These are phyloP conservation scores for Candida odintsovae DNA, from an alignment of 805 yeast genomes.

Conservation along the genomic window DNA sequence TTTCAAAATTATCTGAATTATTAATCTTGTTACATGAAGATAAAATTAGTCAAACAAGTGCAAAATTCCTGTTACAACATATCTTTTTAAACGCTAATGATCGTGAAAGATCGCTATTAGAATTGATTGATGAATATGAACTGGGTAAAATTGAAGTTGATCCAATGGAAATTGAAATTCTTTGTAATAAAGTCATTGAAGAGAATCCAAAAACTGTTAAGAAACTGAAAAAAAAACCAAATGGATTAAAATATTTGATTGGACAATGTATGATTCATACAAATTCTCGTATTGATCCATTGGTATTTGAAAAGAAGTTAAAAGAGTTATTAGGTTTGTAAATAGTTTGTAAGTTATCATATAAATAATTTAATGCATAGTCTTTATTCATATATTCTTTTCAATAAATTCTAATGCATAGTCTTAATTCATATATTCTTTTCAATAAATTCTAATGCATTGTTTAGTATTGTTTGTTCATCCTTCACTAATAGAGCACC, in stretches of 20 bases:
- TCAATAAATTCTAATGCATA: conserved; percentile 4
- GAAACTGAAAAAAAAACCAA: conserved; percentile 47
- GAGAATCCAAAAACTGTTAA: conserved; percentile 47
- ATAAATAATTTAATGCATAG: too few species aligned
- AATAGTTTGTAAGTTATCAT: background rate
- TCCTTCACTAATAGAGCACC: conserved; percentile 15
- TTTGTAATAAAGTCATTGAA: conserved; percentile 33
- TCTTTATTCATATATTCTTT: conserved; percentile 12
- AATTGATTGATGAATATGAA: conserved; percentile 50
- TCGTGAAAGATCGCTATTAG: conserved; percentile 27
- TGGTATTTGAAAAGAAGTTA: conserved; percentile 29
- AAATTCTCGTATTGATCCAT: conserved; percentile 49
- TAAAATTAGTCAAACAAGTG: conserved; percentile 59
- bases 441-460: conserved; percentile 7
- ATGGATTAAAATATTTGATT: conserved; percentile 68
- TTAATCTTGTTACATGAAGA: conserved; percentile 41
- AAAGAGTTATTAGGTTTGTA: conserved; percentile 19
- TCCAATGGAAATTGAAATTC: conserved; percentile 23
- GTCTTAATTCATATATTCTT: conserved; percentile 13
- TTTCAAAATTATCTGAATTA: conserved; percentile 46
- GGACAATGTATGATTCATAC: conserved; percentile 82
- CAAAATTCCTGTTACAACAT: conserved; percentile 57
- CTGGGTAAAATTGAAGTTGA: conserved; percentile 35
- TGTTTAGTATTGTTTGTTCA: conserved; percentile 13
- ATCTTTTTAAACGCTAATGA: conserved; percentile 45